Evolutionary conservation across 306 rosid genomes (phyloP).

Genomic region (Cicer arietinum): DNA sequence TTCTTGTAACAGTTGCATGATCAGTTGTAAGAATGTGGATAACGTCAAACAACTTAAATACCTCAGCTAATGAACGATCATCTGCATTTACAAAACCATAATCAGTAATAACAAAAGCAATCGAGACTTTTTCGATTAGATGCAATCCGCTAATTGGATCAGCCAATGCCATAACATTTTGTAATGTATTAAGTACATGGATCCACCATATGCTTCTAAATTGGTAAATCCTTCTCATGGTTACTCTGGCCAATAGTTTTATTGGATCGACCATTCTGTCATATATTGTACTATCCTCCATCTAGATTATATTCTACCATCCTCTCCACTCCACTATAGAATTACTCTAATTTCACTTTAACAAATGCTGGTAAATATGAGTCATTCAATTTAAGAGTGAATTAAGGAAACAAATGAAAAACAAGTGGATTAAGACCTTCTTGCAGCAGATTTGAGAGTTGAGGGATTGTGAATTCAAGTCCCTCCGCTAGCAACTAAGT

Average conservation of each 20-base stretch:
- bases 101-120: background rate
- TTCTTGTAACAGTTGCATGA: slow-evolving; percentile 71
- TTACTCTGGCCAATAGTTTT: background rate
- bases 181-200: no score
- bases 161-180: background rate
- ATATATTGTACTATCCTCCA: background rate
- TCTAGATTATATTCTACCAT: background rate
- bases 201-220: no score
- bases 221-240: no score
- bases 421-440: no score
- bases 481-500: no score
- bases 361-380: no score
- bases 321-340: no score
- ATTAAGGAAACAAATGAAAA: no score
- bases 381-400: no score
- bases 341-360: no score
- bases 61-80: slow-evolving; percentile 80
- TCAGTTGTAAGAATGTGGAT: slow-evolving; percentile 87
- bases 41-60: slow-evolving; percentile 86
- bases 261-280: background rate
- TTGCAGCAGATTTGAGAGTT: no score
- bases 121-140: background rate
- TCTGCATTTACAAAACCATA: slow-evolving; percentile 54
- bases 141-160: background rate
- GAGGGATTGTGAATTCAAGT: no score